These are phyloP conservation scores for Agaricus bisporus DNA, from an alignment of 768 basidiomycete genomes.

Conservation along the genomic window DNA sequence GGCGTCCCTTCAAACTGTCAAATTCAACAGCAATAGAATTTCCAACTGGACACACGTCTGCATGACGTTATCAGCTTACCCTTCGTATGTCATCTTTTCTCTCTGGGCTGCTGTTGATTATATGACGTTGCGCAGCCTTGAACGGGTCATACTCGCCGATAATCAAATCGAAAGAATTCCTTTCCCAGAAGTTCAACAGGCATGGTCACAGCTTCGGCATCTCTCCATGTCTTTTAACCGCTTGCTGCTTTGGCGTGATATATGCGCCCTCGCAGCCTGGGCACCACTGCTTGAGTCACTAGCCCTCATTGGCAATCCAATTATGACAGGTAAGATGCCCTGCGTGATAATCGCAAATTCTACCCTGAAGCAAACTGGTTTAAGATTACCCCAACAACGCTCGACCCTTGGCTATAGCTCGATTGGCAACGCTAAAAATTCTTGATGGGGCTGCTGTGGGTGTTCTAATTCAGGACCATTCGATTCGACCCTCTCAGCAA, in stretches of 20 bases:
- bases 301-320: slow-evolving; percentile 56
- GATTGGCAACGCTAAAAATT: slow-evolving; percentile 50
- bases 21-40: slow-evolving; percentile 66
- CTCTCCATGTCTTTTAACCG: slow-evolving; percentile 61
- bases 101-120: slow-evolving; percentile 14
- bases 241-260: slow-evolving; percentile 49
- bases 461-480: slow-evolving; percentile 11
- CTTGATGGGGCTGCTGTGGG: slow-evolving; percentile 65
- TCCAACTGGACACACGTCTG: slow-evolving; percentile 49
- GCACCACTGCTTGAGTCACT: slow-evolving; percentile 61
- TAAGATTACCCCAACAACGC: slow-evolving; percentile 29
- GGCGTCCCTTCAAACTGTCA: slow-evolving; percentile 43
- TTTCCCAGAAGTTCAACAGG: slow-evolving; percentile 21
- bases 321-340: slow-evolving; percentile 43
- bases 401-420: slow-evolving; percentile 62
- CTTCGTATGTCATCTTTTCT: slow-evolving; percentile 32
- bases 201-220: slow-evolving; percentile 38
- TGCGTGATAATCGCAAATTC: slow-evolving; percentile 2
- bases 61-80: slow-evolving; percentile 35
- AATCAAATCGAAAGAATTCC: slow-evolving; percentile 55
- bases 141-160: slow-evolving; percentile 58
- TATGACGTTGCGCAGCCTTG: slow-evolving; percentile 39
- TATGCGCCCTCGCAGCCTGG: slow-evolving; percentile 66
- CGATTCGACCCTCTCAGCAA: not conserved
- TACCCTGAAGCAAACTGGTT: slow-evolving; percentile 23